Conservation (phyloP, 225 moss, liverwort and hornwort genomes). For the Climacium dendroides region DNA sequence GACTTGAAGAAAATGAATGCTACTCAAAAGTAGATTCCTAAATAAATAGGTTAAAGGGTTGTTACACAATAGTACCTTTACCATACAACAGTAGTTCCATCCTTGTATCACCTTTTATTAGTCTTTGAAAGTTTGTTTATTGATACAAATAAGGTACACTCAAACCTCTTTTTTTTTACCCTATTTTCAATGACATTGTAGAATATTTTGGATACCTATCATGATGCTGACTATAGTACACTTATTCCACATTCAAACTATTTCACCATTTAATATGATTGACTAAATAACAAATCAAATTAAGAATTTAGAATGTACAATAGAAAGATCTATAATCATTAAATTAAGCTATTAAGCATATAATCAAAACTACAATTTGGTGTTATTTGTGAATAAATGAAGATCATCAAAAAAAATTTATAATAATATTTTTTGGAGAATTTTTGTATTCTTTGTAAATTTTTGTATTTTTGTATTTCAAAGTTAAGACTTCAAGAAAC, state of each 20-base stretch:
- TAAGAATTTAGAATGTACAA: neutral
- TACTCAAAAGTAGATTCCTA: neutral
- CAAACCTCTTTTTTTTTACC: neutral
- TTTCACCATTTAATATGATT: neutral
- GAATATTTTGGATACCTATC: neutral
- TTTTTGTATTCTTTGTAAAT: neutral
- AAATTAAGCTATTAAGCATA: neutral
- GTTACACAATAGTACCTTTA: too few relatives aligned
- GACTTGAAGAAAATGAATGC: neutral
- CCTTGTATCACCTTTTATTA: neutral
- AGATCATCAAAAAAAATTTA: neutral
- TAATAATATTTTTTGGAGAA: neutral
- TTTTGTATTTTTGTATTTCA: neutral
- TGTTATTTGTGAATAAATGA: neutral
- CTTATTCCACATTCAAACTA: neutral
- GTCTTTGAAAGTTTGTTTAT: neutral
- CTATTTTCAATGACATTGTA: neutral
- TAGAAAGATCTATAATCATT: neutral
- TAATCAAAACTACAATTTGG: neutral
- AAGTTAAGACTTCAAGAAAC: neutral
- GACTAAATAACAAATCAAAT: neutral
- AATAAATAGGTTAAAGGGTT: neutral
- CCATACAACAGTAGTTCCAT: too few relatives aligned
- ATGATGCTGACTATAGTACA: fast-evolving
- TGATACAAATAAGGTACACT: neutral